Conservation (phyloP, 116 monocot genomes). For the Dioscorea cayenensis region DNA sequence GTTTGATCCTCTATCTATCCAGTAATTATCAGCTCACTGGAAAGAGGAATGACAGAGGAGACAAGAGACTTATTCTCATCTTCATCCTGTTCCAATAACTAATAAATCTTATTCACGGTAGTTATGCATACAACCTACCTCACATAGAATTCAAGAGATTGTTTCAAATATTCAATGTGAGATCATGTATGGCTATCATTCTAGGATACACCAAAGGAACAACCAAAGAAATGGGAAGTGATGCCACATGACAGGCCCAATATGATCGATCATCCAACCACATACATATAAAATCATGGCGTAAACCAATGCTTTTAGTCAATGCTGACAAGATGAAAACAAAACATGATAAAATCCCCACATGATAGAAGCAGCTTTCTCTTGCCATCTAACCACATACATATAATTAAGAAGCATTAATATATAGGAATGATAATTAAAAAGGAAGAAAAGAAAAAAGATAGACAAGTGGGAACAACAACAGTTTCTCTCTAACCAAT, state of each 20-base stretch:
- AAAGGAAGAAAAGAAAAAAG: too few species aligned
- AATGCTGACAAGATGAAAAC: slow-evolving; percentile 43
- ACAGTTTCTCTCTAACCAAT: too few species aligned
- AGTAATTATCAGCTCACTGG: too few species aligned
- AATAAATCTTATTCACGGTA: background rate
- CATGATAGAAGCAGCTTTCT: too few species aligned
- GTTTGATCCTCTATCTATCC: too few species aligned
- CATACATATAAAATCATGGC: too few species aligned
- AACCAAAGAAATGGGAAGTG: slow-evolving; percentile 52
- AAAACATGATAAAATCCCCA: background rate
- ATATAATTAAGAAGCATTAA: too few species aligned
- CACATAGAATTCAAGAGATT: background rate
- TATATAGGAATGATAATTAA: too few species aligned
- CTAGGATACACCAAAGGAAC: slow-evolving; percentile 92
- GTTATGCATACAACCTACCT: too few species aligned
- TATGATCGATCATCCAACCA: slow-evolving; percentile 93
- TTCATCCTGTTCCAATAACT: slow-evolving; percentile 47
- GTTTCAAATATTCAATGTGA: slow-evolving; percentile 56
- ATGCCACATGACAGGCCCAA: slow-evolving; percentile 59
- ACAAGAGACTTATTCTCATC: slow-evolving; percentile 53
- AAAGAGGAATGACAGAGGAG: slow-evolving; percentile 63
- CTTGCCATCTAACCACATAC: background rate
- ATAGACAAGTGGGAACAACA: too few species aligned
- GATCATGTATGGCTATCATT: slow-evolving; percentile 81
- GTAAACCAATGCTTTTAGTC: slow-evolving; percentile 73